Conservation (phyloP, 164 flowering plant species). For the Platanus orientalis region DNA sequence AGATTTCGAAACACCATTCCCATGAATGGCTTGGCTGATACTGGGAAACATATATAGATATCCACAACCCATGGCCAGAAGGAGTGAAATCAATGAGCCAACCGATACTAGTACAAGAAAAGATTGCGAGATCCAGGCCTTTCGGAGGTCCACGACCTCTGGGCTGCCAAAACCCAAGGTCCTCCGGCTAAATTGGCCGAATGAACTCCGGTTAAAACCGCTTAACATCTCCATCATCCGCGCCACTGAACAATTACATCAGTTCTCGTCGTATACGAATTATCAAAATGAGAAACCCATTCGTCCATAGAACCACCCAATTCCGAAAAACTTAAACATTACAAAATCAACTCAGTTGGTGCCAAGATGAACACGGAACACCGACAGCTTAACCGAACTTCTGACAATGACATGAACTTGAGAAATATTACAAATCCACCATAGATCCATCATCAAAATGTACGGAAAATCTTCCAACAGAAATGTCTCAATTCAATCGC, state of each 20-base stretch:
- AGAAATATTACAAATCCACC: not conserved
- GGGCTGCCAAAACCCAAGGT: constrained; percentile 37
- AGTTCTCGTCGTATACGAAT: not conserved
- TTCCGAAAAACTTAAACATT: not conserved
- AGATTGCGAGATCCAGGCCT: constrained; percentile 29
- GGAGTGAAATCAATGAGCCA: constrained; percentile 35
- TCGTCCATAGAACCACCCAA: not conserved
- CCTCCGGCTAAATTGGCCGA: constrained; percentile 33
- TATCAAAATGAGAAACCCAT: not conserved
- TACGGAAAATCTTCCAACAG: not conserved
- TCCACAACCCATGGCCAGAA: constrained; percentile 41
- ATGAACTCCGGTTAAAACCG: constrained; percentile 36
- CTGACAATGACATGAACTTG: not conserved
- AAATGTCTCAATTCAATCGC: not conserved
- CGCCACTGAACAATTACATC: constrained; percentile 5
- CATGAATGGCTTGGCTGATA: constrained; percentile 36
- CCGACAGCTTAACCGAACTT: not conserved
- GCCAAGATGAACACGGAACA: no score
- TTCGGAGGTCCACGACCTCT: constrained; percentile 26
- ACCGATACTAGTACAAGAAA: constrained; percentile 31
- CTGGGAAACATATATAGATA: constrained; percentile 51
- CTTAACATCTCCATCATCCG: constrained; percentile 33
- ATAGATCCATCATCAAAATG: not conserved
- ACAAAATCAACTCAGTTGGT: no score
- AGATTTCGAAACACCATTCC: no score